A percentile compares a stretch with the other conserved stretches of the same genome.
Evolutionary conservation across 2,329 filamentous ascomycete genomes (phyloP).

Genomic region (Fusarium neocosmosporiellum): DNA sequence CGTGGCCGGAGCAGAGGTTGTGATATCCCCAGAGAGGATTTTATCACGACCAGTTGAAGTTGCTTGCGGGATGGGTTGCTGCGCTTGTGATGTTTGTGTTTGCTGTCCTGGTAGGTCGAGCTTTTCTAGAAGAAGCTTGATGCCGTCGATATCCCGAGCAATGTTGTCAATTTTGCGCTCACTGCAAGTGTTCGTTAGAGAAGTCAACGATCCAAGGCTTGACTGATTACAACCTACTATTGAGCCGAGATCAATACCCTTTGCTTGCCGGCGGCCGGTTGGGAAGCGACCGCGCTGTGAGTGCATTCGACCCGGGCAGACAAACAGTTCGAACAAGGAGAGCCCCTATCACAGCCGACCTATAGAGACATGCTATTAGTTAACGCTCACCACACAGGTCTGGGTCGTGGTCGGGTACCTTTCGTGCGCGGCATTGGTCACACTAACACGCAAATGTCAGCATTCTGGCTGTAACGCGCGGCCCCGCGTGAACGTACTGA

Average conservation of each 20-base stretch:
- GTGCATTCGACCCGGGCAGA: constrained; percentile 48
- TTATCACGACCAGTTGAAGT: too few relatives aligned
- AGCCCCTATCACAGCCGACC: constrained; percentile 36
- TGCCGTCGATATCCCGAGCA: constrained; percentile 47
- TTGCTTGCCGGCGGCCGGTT: constrained; percentile 42
- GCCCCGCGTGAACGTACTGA: constrained; percentile 12
- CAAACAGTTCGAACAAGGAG: constrained; percentile 47
- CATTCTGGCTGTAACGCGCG: too few relatives aligned
- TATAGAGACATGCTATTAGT: neutral
- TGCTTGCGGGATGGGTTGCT: neutral
- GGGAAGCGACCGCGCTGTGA: constrained; percentile 44
- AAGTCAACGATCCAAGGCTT: neutral
- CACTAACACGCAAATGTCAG: constrained; percentile 25
- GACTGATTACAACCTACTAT: constrained; percentile 45
- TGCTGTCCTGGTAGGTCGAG: constrained; percentile 18
- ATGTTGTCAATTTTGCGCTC: constrained; percentile 53
- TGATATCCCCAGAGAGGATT: fast-evolving
- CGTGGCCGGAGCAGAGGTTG: too few relatives aligned
- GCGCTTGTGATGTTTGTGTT: neutral
- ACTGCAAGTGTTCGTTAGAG: constrained; percentile 28
- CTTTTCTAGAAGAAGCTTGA: constrained; percentile 42
- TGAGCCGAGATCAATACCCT: constrained; percentile 51
- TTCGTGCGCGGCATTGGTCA: constrained; percentile 40
- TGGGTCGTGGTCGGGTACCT: constrained; percentile 6
- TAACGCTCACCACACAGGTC: neutral